A percentile compares a stretch with the other conserved stretches of the same genome.
Conservation (phyloP, 108 stramenopile species). For the Craspedostauros australis region DNA sequence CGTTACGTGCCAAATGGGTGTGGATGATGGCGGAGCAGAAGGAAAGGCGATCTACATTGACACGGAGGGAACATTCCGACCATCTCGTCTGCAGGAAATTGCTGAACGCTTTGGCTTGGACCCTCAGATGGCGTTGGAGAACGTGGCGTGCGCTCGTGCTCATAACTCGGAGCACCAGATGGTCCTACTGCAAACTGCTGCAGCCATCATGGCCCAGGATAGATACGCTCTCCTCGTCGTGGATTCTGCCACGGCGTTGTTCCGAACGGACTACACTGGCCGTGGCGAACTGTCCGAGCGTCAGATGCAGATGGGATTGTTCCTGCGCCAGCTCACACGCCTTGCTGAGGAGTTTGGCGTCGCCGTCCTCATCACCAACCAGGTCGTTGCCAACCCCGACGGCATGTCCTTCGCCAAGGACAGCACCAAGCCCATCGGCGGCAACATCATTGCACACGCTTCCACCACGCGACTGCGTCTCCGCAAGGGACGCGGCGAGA, state of each 20-base stretch:
- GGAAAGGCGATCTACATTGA: slow-evolving; percentile 99
- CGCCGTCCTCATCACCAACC: slow-evolving; percentile 98
- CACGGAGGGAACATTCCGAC: slow-evolving; percentile 99
- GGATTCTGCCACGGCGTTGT: slow-evolving; percentile 98
- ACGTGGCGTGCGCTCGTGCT: slow-evolving; percentile 98
- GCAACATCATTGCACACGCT: slow-evolving; percentile 99
- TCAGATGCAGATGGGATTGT: slow-evolving; percentile 97
- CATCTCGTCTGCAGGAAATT: slow-evolving; percentile 90
- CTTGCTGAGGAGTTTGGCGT: slow-evolving; percentile 98
- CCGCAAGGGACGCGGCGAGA: slow-evolving; percentile 97
- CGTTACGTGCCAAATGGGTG: slow-evolving; percentile 96
- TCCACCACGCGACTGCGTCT: slow-evolving; percentile 95
- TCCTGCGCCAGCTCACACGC: slow-evolving; percentile 94
- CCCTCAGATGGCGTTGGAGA: slow-evolving; percentile 92
- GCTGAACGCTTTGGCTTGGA: slow-evolving; percentile 97
- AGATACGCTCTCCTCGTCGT: slow-evolving; percentile 97
- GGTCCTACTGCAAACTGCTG: slow-evolving; percentile 94
- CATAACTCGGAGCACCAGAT: slow-evolving; percentile 99
- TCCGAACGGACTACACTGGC: slow-evolving; percentile 98
- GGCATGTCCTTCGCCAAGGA: slow-evolving; percentile 98
- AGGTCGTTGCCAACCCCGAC: slow-evolving; percentile 98
- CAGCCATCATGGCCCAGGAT: slow-evolving; percentile 96
- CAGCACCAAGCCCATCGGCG: slow-evolving; percentile 97
- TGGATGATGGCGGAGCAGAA: slow-evolving; percentile 97
- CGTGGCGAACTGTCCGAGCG: slow-evolving; percentile 97